Conservation (phyloP, 805 yeast genomes). For the Candida ponderosae region DNA sequence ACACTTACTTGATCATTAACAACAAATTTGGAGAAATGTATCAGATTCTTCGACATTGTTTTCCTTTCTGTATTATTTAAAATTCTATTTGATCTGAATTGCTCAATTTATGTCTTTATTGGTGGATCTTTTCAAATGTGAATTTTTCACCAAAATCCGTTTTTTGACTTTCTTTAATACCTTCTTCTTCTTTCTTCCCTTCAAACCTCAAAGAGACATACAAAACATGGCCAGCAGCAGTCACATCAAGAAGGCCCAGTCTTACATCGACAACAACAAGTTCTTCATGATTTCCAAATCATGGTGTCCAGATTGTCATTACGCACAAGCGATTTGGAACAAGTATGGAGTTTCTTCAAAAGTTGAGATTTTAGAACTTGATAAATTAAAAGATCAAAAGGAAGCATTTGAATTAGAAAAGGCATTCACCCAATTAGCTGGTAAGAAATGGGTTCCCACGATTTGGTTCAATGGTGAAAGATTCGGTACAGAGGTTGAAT, state of each 20-base stretch:
- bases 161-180: too few species aligned
- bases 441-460: slow-evolving; percentile 65
- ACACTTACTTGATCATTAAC: slow-evolving; percentile 48
- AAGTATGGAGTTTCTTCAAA: slow-evolving; percentile 42
- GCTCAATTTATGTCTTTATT: too few species aligned
- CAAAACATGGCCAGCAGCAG: slow-evolving; percentile 4
- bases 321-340: slow-evolving; percentile 48
- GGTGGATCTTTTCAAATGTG: too few species aligned
- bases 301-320: slow-evolving; percentile 78
- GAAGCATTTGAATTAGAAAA: slow-evolving; percentile 47
- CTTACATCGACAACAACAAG: slow-evolving; percentile 36
- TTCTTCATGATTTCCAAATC: slow-evolving; percentile 57
- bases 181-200: too few species aligned
- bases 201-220: neutral
- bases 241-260: slow-evolving; percentile 31
- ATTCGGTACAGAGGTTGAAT: slow-evolving; percentile 49
- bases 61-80: neutral
- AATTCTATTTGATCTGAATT: neutral
- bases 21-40: slow-evolving; percentile 43
- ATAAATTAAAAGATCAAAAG: slow-evolving; percentile 35
- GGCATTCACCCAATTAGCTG: slow-evolving; percentile 48
- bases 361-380: slow-evolving; percentile 53
- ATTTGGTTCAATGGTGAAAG: slow-evolving; percentile 51
- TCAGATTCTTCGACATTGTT: slow-evolving; percentile 2
- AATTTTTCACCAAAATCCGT: too few species aligned